Evolutionary conservation across 345 rosid species (phyloP).

Genomic region (Aurinia saxatilis): DNA sequence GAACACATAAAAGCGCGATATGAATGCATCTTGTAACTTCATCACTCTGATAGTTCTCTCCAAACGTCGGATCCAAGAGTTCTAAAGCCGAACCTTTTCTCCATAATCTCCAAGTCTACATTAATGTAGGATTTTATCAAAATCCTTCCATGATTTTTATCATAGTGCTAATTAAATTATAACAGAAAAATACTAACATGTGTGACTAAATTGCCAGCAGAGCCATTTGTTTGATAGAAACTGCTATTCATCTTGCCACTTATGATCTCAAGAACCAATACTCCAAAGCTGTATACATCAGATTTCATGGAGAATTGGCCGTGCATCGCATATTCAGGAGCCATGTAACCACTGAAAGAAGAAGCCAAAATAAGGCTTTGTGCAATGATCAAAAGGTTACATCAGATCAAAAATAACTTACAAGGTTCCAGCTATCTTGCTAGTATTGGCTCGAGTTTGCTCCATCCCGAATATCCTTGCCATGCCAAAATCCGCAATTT

Average conservation of each 20-base stretch:
- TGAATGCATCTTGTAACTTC: slow-evolving; percentile 19
- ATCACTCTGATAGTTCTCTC: not conserved
- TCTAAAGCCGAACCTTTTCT: not conserved
- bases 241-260: slow-evolving; percentile 20
- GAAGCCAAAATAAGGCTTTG: not conserved
- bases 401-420: not conserved
- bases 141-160: not conserved
- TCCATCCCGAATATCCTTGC: slow-evolving; percentile 8
- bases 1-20: slow-evolving; percentile 24
- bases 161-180: not conserved
- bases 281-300: slow-evolving; percentile 21
- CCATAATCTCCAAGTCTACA: slow-evolving; percentile 26
- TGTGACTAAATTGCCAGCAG: slow-evolving; percentile 17
- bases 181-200: slow-evolving; percentile 2
- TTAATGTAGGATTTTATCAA: not conserved
- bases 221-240: slow-evolving; percentile 5
- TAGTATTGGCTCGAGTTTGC: slow-evolving; percentile 12
- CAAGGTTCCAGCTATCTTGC: slow-evolving; percentile 19
- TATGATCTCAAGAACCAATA: slow-evolving; percentile 27
- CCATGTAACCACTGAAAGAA: slow-evolving; percentile 19
- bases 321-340: slow-evolving; percentile 36
- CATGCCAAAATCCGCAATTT: slow-evolving; percentile 26
- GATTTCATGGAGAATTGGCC: slow-evolving; percentile 32
- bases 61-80: not conserved
- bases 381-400: not conserved